Base-by-base conservation (phyloP, 345 rosid genomes). In the Eutrema japonicum region DNA sequence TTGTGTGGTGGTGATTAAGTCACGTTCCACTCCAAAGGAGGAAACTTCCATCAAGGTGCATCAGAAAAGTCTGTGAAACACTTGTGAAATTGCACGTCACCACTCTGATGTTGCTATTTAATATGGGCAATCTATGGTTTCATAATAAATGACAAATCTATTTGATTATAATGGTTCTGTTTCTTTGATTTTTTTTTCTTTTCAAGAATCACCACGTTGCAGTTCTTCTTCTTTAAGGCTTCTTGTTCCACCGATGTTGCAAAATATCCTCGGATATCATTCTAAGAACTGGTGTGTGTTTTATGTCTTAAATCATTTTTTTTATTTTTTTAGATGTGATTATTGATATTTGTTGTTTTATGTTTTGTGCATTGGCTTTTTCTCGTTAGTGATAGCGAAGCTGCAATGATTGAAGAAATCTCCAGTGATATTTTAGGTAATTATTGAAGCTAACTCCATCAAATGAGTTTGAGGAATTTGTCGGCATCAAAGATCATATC, bases 401-500 rank as follows among this genome's bases (percentile, higher is more conserved):
- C 57, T 29, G 36, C 16, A 29, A 52, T 52, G 57, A 52, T 52
- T 30, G 57, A 52, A 52, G 37, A 52, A 29, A 52, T 52, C 37
- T 11, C 57, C 8, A 52, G 8, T 52, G 57, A 52, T 29, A 30
- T 52, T 11, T 29, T 52, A 30, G 16, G 36, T 11, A 29, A 52
- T 4, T 52, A 52, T 4, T 52, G 4, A 8, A 11, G 6, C 0
- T 52, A 11, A 11, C 36, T 29, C 2, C 36, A 29, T 29, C 57
- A 5, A 30, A 53, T 30, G 58, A 53, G 35, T 52, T 52, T 52
- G 36, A 52, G 57, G 57, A 52, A 9, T 52, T 52, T 52, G 57
- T 52, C 2, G 57, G 36, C 7, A 52, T 52, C 4, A 12, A 53
- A 53, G 58, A 30, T 11, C 37, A 53, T 53, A 53, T 53, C 10